Evolutionary conservation across 495 filamentous ascomycete genomes (phyloP), one percentile per base, ranked within the genome.

Genomic region (Cryomyces minteri): DNA sequence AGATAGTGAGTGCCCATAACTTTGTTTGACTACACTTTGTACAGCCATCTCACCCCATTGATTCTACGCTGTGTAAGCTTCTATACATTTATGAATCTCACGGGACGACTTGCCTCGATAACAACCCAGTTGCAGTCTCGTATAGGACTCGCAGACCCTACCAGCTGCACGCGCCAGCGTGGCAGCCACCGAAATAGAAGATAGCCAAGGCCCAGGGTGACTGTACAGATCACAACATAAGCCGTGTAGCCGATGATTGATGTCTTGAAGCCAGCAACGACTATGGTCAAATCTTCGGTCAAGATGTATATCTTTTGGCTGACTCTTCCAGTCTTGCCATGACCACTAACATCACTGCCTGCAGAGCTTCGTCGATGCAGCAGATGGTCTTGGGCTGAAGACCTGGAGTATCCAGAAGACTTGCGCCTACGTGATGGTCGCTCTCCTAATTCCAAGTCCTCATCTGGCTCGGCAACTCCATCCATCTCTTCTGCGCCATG

Each of bases 1-100:
- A 7, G 88, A 93, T 43, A 96, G 66, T 1, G 80, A 72, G 33
- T 80, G 76, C 4, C 83, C 87, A 57, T 95, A 96, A 0, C 63
- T 61, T 52, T 79, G 69, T 14, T 66, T 70, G 39, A 70, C 62
- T 29, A 94, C 67, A 43, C 76, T 49, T 44, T 87, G 74, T 29
- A 90, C 70, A 5, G 68, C 67, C 59, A 94, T 83, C 62, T 94
- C 87, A 34, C 82, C 82, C 87, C 90, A 95, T 73, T 94, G 86
- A 54, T 96, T 94, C 51, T 25, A 25, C 18, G 18, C 18, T 25
- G 18, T 25, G 18, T 25, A 25, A 25, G 18, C 18, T 25, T 25
- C 18, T 25, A 25, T 25, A 25, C 18, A 25, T 25, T 1, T 25
- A 25, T 25, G 18, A 25, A 25, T 25, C 18, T 25, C 18, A 2